Evolutionary conservation across 257 asterid species (phyloP), one percentile per base, ranked within the genome.

Genomic region (Lithospermum erythrorhizon): DNA sequence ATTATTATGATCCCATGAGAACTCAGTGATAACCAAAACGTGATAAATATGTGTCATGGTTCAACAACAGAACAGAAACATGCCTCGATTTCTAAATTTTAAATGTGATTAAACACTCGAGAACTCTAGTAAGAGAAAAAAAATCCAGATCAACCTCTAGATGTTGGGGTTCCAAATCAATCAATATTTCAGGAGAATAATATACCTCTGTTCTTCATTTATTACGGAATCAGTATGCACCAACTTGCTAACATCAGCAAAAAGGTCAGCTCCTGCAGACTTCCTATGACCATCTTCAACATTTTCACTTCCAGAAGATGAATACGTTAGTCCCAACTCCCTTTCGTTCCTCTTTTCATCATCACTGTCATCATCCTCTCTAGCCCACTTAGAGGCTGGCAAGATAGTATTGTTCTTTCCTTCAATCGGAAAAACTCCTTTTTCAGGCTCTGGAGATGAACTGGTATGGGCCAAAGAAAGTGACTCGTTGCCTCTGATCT

Each of bases 281-380:
- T 72, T 83, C 61, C 64, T n/a, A 45, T 54, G 60, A 67, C 71
- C 81, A 66, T 81, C 94, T 35, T 76, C 89, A 49, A 79, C 83
- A 76, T 84, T 81, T 70, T 90, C 97, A 75, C 97, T 90, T 30
- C 94, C 97, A 24, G 96, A 90, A 70, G 97, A 89, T 55, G 97
- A 90, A 76, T 87, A 90, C 25, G 84, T 76, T 66, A 90, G 75
- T 63, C 90, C 96, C 55, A 87, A 83, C 64, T 87, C 88, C 73
- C 82, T 75, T 11, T 79, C 41, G 70, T 75, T 78, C 75, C 81
- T 76, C 71, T 82, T 82, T 21, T 80, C 94, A 68, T 81, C 95
- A 56, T 81, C 96, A 67, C 89, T 81, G 65, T 76, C 96, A 73
- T 81, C 71, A 32, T 90, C 97, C 75, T 90, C 96, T 64, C 93